A percentile compares a stretch with the other conserved stretches of the same genome.
phyloP scores from a whole-genome alignment of 2,329 filamentous ascomycete genomes.

The Leptographium flavum region DNA sequence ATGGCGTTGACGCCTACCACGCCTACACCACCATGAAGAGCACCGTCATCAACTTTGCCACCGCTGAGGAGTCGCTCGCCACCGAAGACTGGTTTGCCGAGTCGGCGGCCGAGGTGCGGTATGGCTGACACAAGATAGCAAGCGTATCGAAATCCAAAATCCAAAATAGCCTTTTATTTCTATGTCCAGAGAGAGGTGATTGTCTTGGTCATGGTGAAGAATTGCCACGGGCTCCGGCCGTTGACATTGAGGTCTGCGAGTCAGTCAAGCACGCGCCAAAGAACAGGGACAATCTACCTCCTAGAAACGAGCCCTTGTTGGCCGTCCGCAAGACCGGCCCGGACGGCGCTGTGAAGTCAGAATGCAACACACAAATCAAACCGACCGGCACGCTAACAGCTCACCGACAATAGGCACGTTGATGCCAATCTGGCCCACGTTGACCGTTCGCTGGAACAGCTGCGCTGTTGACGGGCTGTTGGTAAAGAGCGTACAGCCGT shows the following conservation, averaged over 20 bases:
- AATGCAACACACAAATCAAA: background rate
- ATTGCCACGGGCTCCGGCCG: conserved; percentile 1
- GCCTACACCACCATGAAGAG: conserved; percentile 49
- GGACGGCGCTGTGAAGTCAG: background rate
- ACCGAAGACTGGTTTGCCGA: conserved; percentile 57
- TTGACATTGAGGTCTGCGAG: conserved; percentile 1
- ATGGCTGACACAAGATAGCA: conserved; percentile 28
- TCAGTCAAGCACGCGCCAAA: background rate
- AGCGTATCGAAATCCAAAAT: no score
- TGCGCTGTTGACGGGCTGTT: conserved; percentile 61
- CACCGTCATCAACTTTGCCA: conserved; percentile 55
- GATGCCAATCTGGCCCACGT: conserved; percentile 74
- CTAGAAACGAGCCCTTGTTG: conserved; percentile 4
- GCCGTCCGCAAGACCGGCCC: conserved; percentile 2
- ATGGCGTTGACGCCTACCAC: conserved; percentile 50
- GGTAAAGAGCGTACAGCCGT: conserved; percentile 79
- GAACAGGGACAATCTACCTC: background rate
- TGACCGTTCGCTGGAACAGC: conserved; percentile 64
- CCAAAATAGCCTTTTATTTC: background rate
- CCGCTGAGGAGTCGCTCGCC: conserved; percentile 32
- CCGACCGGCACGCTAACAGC: background rate
- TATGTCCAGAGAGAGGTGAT: background rate
- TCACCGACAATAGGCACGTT: conserved; percentile 52
- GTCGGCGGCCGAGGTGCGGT: conserved; percentile 39
- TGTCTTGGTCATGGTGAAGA: conserved; percentile 4